Base-by-base conservation (phyloP, 495 filamentous ascomycete genomes). In the Parathielavia appendiculata region DNA sequence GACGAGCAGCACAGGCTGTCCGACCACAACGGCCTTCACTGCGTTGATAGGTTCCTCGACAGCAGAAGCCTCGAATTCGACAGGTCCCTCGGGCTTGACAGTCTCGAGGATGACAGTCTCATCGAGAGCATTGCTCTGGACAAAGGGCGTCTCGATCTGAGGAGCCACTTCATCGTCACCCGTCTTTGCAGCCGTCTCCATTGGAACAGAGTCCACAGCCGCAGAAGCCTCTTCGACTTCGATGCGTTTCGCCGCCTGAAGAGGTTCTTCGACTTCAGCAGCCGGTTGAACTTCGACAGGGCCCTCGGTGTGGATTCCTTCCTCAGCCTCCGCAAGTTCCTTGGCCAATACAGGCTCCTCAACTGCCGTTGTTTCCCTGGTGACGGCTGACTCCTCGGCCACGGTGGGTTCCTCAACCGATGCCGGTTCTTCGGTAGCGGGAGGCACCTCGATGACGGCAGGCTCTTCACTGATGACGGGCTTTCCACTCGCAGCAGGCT, bases 1-100 rank as follows among this genome's bases (percentile, higher is more conserved):
- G 26, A 49, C 23, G 30, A n/a, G 14, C 23, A 14, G 57, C 14
- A 16, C 16, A 36, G 43, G 40, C 9, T 62, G 46, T 34, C 68
- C 52, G 12, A 20, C 26, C 40, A 20, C 1, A 10, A 14, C 36
- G 40, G 22, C 44, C 14, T 41, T 23, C 14, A 38, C 32, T 7
- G 47, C 35, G 38, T 66, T 66, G 26, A 53, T 23, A 9, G 52
- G 20, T 20, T 62, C 56, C 23, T 55, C 57, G n/a, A 40, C 56
- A 26, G 4, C 13, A 40, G 16, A 13, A 56, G 49, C 3, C 40
- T 44, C 40, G n/a, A 10, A 26, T 4, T 44, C 9, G n/a, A 34
- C 23, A 13, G 14, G 4, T 9, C 9, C 26, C 12, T 35, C 46
- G 45, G 44, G 13, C 6, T 43, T 8, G n/a, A 17, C 43, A 23